These are phyloP conservation scores for Secale cereale DNA, from an alignment of 176 grass and related monocot species.

Conservation along the genomic window DNA sequence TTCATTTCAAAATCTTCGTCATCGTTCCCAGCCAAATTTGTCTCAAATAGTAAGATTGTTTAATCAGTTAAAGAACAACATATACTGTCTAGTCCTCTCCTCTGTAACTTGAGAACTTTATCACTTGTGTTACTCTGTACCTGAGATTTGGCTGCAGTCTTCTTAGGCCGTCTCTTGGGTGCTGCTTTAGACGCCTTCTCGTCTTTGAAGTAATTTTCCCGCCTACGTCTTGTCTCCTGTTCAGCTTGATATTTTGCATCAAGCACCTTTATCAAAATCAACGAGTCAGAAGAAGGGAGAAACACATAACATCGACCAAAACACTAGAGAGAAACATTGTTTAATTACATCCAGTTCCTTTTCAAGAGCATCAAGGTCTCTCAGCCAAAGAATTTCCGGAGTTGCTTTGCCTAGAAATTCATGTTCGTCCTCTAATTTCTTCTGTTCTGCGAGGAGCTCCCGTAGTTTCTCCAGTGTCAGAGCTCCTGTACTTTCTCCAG, in stretches of 20 bases:
- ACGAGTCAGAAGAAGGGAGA: neutral
- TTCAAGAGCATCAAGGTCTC: constrained; percentile 74
- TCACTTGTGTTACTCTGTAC: neutral
- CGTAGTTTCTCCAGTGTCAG: constrained; percentile 52
- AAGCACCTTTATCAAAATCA: constrained; percentile 31
- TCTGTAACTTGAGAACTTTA: neutral
- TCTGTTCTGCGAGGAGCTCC: constrained; percentile 47
- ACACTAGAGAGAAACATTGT: neutral
- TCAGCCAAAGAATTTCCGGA: constrained; percentile 58
- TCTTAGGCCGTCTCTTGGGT: constrained; percentile 40
- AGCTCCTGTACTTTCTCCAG: constrained; percentile 64
- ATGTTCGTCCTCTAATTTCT: constrained; percentile 40
- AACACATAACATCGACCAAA: neutral
- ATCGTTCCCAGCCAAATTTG: constrained; percentile 26
- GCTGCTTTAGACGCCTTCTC: neutral
- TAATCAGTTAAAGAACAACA: neutral
- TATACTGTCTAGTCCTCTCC: neutral
- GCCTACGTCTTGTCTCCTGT: neutral
- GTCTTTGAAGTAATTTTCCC: too few species aligned
- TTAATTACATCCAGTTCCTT: constrained; percentile 70
- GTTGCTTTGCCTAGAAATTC: constrained; percentile 39
- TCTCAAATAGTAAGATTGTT: constrained; percentile 13
- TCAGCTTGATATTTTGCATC: constrained; percentile 29
- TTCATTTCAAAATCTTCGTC: constrained; percentile 34
- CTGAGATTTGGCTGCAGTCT: constrained; percentile 27